Evolutionary conservation across 257 asterid genomes (phyloP), one percentile per base, ranked within the genome.

Genomic region (Solanum clarkiae): DNA sequence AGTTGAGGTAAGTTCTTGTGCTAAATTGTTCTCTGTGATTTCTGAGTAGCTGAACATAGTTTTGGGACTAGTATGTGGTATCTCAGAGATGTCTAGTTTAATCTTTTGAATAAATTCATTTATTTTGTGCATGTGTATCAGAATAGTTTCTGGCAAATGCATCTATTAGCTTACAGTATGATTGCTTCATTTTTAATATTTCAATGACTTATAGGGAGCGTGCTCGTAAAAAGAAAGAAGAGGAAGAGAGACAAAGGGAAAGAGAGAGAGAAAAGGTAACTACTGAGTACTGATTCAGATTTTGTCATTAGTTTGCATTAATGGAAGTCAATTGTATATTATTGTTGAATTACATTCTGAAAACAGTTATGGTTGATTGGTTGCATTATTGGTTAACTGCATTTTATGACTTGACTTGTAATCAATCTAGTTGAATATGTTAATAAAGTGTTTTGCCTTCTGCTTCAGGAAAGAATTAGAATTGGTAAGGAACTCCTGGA

Each of bases 221-320:
- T 84, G 98, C 99, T 85, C 97, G 95, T 80, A 94, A 92, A 89
- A 95, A 95, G 96, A 95, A 95, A 89, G 98, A 95, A 90, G 99
- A 94, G 93, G 99, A 94, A 91, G 99, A 95, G 85, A 95, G 91
- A 80, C 94, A 85, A 89, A 94, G 53, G 91, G 99, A 95, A 88
- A 92, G 93, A 90, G 98, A 95, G 85, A 89, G 93, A 90, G 99
- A 95, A 88, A 95, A 95, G 97, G 99, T 94, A 80, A 85, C 72
- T 84, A 36, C 86, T 55, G 29, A 18, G 32, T 51, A 36, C 86
- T 55, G 29, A 18, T 42, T 51, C 80, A 2, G 20, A 69, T 84
- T 62, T n/a, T 79, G 8, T 49, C 29, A 44, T 15, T 54, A 32
- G 24, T 26, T 26, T 79, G 65, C 65, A 16, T 79, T 18, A 26